Evolutionary conservation across 345 rosid species (phyloP).

Genomic region (Hirschfeldia incana): DNA sequence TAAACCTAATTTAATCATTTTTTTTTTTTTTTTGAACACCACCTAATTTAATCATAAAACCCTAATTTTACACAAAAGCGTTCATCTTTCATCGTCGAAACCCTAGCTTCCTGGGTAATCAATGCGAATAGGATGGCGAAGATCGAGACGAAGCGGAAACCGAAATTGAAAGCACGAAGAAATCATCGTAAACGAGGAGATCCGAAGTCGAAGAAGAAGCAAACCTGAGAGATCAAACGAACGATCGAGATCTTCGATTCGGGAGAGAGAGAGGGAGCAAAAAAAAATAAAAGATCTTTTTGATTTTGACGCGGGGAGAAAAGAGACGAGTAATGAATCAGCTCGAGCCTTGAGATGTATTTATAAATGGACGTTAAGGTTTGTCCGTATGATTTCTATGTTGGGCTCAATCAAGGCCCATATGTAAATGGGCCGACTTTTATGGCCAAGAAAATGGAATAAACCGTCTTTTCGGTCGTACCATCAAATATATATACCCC

Average conservation of each 20-base stretch:
- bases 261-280: background rate
- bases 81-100: background rate
- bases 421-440: no score
- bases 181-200: conserved; percentile 6
- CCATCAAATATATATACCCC: no score
- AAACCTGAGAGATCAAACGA: conserved; percentile 38
- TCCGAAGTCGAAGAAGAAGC: conserved; percentile 32
- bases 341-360: background rate
- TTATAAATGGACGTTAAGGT: background rate
- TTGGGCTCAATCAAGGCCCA: no score
- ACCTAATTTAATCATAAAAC: background rate
- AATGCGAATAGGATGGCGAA: conserved; percentile 14
- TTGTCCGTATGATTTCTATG: no score
- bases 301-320: background rate
- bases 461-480: no score
- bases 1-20: conserved; percentile 8
- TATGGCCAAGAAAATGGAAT: no score
- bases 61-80: background rate
- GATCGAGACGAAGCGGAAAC: conserved; percentile 15
- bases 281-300: background rate
- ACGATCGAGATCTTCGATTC: conserved; percentile 21
- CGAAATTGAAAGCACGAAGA: conserved; percentile 16
- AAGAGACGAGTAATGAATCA: background rate
- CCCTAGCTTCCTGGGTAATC: conserved; percentile 26
- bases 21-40: background rate